These are phyloP conservation scores for Tricholoma saponaceum DNA, from an alignment of 768 basidiomycete species.

Conservation along the genomic window DNA sequence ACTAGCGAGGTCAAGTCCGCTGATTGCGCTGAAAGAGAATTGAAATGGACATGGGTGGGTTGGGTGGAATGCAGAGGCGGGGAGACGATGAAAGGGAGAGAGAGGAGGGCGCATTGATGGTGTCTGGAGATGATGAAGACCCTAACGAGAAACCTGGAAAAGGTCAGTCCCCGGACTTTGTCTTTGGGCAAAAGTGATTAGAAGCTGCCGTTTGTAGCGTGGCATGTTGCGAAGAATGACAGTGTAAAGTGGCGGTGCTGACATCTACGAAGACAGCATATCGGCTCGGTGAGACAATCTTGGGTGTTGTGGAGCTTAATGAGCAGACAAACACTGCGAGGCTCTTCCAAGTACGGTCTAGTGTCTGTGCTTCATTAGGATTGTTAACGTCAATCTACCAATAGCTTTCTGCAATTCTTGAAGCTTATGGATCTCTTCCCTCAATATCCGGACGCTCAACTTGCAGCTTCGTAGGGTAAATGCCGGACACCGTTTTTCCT, in stretches of 20 bases:
- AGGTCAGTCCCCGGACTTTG: conserved; percentile 40
- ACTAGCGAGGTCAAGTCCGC: conserved; percentile 20
- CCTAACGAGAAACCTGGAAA: conserved; percentile 87
- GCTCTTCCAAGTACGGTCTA: conserved; percentile 74
- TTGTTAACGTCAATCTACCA: not conserved
- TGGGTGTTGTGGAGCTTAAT: conserved; percentile 88
- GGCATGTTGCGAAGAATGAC: conserved; percentile 94
- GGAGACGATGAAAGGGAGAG: conserved; percentile 29
- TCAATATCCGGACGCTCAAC: conserved; percentile 46
- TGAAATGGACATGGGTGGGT: conserved; percentile 14
- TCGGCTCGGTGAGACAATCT: conserved; percentile 87
- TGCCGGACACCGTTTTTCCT: conserved; percentile 80
- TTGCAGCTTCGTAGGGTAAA: conserved; percentile 68
- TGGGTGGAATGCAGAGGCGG: conserved; percentile 21
- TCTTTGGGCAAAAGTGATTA: not conserved
- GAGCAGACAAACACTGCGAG: conserved; percentile 58
- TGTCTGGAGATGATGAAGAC: conserved; percentile 89
- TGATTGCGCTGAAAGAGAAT: conserved; percentile 20
- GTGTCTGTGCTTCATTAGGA: not conserved
- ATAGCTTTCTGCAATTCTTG: conserved; percentile 84
- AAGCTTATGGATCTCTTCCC: conserved; percentile 82
- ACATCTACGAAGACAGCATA: conserved; percentile 92
- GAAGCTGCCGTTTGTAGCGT: conserved; percentile 46
- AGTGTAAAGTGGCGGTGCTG: conserved; percentile 85
- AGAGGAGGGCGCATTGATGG: conserved; percentile 44